Evolutionary conservation across 192 early-diverging fungal genomes (phyloP).

Genomic region (Blastocladiella britannica): DNA sequence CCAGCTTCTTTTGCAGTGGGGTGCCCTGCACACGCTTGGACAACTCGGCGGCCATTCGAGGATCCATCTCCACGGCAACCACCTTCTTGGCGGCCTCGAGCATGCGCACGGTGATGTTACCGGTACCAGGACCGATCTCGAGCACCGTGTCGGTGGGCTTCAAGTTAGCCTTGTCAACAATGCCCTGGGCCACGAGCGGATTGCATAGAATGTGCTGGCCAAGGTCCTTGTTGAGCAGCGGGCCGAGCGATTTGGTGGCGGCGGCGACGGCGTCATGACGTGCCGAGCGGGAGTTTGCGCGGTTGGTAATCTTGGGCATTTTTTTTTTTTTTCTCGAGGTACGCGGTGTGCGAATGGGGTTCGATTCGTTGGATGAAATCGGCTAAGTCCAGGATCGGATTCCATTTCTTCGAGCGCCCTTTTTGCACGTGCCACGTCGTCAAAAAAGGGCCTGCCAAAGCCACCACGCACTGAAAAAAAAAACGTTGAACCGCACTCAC

Average conservation of each 20-base stretch:
- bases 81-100: conserved; percentile 82
- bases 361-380: no score
- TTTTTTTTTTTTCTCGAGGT: no score
- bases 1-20: conserved; percentile 54
- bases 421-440: no score
- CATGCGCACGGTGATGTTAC: conserved; percentile 90
- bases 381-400: no score
- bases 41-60: conserved; percentile 85
- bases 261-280: conserved; percentile 2
- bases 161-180: conserved; percentile 79
- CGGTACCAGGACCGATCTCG: conserved; percentile 97
- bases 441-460: no score
- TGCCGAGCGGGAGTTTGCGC: neutral
- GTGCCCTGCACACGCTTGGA: conserved; percentile 92
- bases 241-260: conserved; percentile 35
- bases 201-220: conserved; percentile 99
- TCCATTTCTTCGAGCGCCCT: no score
- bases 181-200: conserved; percentile 83
- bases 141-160: conserved; percentile 54
- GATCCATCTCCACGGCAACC: conserved; percentile 88
- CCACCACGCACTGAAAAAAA: no score
- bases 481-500: no score
- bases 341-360: no score
- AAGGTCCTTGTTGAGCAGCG: conserved; percentile 88
- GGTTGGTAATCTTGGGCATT: neutral